phyloP scores from a whole-genome alignment of 805 yeast genomes.

The Lipomyces oligophaga region DNA sequence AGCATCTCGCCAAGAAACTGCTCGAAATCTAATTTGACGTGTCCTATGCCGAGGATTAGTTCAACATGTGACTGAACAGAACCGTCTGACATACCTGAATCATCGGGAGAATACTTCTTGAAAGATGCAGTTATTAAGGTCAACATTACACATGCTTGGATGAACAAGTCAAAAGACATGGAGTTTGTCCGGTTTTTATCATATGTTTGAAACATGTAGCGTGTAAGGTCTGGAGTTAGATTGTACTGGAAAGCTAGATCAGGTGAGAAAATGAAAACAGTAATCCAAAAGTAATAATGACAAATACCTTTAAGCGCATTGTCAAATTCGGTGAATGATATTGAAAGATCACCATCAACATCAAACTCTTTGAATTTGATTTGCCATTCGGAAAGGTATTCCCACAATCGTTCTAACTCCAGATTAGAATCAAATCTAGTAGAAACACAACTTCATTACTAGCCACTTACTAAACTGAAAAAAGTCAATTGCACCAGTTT shows the following conservation, averaged over 20 bases:
- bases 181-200: conserved; percentile 31
- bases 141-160: conserved; percentile 73
- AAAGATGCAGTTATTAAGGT: conserved; percentile 73
- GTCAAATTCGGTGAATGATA: conserved; percentile 63
- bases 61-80: background rate
- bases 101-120: conserved; percentile 69
- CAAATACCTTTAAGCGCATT: conserved; percentile 46
- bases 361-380: conserved; percentile 61
- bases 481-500: conserved; percentile 46
- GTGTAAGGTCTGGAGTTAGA: conserved; percentile 53
- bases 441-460: background rate
- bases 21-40: conserved; percentile 34
- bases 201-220: conserved; percentile 53
- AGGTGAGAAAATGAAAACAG: background rate
- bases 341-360: conserved; percentile 53
- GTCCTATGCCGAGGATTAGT: background rate
- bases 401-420: conserved; percentile 50
- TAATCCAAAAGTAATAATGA: background rate
- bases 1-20: conserved; percentile 39
- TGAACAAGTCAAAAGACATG: conserved; percentile 75
- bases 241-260: conserved; percentile 60
- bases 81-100: conserved; percentile 30
- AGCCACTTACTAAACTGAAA: conserved; percentile 49
- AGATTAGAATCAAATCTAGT: background rate
- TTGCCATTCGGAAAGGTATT: conserved; percentile 63